Evolutionary conservation across 257 asterid genomes (phyloP).

Genomic region (Mentha longifolia): DNA sequence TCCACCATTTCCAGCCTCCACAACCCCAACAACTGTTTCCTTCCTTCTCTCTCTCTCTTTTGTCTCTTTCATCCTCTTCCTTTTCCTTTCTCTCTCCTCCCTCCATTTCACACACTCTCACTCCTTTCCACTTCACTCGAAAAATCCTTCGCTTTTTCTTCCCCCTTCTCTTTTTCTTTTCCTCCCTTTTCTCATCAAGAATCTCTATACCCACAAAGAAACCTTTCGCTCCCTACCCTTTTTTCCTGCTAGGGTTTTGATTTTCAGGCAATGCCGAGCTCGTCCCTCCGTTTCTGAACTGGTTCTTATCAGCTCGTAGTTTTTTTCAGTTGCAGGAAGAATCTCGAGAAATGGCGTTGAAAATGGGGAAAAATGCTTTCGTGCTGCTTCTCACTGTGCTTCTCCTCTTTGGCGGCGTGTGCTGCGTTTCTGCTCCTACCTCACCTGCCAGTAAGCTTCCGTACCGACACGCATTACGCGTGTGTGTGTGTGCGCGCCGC

Average conservation of each 20-base stretch:
- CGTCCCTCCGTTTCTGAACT: conserved; percentile 34
- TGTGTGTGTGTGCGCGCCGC: conserved; percentile 24
- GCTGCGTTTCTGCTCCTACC: conserved; percentile 60
- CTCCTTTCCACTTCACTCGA: conserved; percentile 20
- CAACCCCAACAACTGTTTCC: conserved; percentile 26
- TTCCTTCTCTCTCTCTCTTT: conserved; percentile 30
- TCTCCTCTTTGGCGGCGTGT: conserved; percentile 53
- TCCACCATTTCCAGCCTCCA: conserved; percentile 32
- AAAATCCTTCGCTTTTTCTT: conserved; percentile 52
- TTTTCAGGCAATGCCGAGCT: conserved; percentile 45
- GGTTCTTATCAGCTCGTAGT: conserved; percentile 7
- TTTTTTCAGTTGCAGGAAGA: conserved; percentile 21
- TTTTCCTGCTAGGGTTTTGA: conserved; percentile 45
- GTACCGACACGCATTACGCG: conserved; percentile 31
- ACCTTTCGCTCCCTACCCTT: conserved; percentile 38
- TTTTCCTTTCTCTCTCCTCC: conserved; percentile 36
- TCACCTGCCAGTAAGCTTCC: conserved; percentile 76
- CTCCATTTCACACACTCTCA: conserved; percentile 25
- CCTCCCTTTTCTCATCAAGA: conserved; percentile 44
- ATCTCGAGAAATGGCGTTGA: conserved; percentile 8
- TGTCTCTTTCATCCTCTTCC: conserved; percentile 35
- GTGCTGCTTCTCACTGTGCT: conserved; percentile 55
- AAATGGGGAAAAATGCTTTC: conserved; percentile 39
- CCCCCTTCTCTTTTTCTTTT: conserved; percentile 25
- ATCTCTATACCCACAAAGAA: conserved; percentile 43